Evolutionary conservation across 768 basidiomycete genomes (phyloP), one percentile per base, ranked within the genome.

Genomic region (Phylloporus scabripes): DNA sequence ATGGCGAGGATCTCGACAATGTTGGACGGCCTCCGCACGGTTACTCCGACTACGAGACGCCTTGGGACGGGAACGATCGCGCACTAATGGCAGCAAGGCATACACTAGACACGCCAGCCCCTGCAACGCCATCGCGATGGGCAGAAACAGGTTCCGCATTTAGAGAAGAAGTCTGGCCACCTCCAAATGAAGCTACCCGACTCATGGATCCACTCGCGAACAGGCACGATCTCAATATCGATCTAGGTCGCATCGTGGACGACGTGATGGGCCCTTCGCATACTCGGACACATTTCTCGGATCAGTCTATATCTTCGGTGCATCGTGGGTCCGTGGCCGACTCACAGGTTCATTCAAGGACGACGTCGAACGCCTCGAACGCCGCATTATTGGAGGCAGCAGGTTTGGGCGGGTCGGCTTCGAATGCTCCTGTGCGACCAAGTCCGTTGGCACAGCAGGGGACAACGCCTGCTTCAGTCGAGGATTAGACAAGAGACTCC

Each of bases 141-240:
- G 69, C 75, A 2, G 74, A 76, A 32, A 60, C 70, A 2, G 75
- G 74, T 1, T 77, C 76, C 0, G 66, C 74, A 31, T 78, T 78
- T 59, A 65, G 68, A 15, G 78, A 78, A 44, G 73, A 76, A 32
- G 9, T 75, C 0, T 76, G 73, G 70, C 69, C 70, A 1, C 72
- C 73, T 0, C 77, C 76, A 1, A 46, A 34, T 39, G 67, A 67
- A 32, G 40, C 43, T 32, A 57, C 55, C 0, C 51, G 65, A 50
- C 53, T 64, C 20, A 53, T 60, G 36, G 60, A 66, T 11, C 50
- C 60, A 0, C 21, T 62, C 24, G 21, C 45, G 1, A 26, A 28
- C 38, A 20, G 38, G 28, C 49, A 45, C 10, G 44, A 47, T 2
- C 11, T 69, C 21, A 67, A 73, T 23, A 49, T 75, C 29, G 72